Percentiles rank a stretch among this genome's conserved stretches.
Evolutionary conservation across 2,329 filamentous ascomycete genomes (phyloP).

Genomic region (Periconia macrospinosa): DNA sequence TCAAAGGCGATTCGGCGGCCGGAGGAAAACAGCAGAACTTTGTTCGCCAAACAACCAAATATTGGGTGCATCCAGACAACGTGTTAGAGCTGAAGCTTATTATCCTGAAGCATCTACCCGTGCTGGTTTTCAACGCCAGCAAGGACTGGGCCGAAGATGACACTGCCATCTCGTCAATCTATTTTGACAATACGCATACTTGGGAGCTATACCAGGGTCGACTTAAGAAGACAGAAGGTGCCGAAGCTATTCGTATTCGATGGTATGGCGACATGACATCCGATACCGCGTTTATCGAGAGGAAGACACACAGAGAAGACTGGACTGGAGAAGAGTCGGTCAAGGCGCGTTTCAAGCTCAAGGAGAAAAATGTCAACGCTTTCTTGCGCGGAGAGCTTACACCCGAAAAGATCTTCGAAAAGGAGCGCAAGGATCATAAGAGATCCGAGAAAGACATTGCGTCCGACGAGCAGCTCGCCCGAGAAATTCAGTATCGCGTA

Average conservation of each 20-base stretch:
- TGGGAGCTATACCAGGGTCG: constrained; percentile 95
- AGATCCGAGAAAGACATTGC: constrained; percentile 90
- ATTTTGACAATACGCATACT: constrained; percentile 92
- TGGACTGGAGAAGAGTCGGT: constrained; percentile 99
- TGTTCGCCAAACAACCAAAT: constrained; percentile 95
- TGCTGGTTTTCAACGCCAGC: constrained; percentile 94
- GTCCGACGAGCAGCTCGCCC: constrained; percentile 84
- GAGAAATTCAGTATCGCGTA: constrained; percentile 91
- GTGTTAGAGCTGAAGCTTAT: constrained; percentile 98
- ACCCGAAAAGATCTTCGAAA: constrained; percentile 89
- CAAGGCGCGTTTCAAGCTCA: constrained; percentile 91
- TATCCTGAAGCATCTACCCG: constrained; percentile 94
- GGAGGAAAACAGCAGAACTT: constrained; percentile 94
- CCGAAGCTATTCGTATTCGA: constrained; percentile 90
- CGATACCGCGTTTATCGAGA: constrained; percentile 94
- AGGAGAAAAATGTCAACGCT: constrained; percentile 96
- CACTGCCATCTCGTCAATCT: constrained; percentile 95
- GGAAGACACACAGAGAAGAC: constrained; percentile 97
- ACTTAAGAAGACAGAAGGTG: constrained; percentile 95
- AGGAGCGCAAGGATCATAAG: constrained; percentile 92
- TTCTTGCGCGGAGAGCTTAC: constrained; percentile 84
- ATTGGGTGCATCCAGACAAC: constrained; percentile 98
- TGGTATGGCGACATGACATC: constrained; percentile 98
- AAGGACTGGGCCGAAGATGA: constrained; percentile 94
- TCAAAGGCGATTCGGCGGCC: constrained; percentile 87